Conservation (phyloP, 2,329 filamentous ascomycete genomes). For the Aschersonia sp. region DNA sequence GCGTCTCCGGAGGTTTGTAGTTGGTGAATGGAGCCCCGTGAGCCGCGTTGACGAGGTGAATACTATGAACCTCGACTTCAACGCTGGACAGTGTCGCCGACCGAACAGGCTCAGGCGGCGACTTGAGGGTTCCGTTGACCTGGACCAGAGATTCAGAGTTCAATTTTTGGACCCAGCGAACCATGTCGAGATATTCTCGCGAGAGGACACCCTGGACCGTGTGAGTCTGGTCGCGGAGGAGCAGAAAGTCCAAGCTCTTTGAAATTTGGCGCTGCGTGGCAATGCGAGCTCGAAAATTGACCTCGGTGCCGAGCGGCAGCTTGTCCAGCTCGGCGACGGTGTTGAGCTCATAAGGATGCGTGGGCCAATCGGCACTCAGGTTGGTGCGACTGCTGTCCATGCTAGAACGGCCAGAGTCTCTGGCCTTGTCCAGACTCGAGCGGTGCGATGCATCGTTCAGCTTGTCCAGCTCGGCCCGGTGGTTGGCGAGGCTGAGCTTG, state of each 20-base stretch:
- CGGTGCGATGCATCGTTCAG: slow-evolving; percentile 7
- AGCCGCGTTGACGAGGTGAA: slow-evolving; percentile 36
- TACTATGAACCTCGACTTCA: slow-evolving; percentile 53
- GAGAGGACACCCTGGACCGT: slow-evolving; percentile 73
- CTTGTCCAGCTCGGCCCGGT: slow-evolving; percentile 7
- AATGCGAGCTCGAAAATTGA: slow-evolving; percentile 26
- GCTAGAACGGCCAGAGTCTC: slow-evolving; percentile 10
- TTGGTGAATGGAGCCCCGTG: slow-evolving; percentile 35
- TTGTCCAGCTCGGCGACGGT: slow-evolving; percentile 21
- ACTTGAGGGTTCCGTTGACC: slow-evolving; percentile 58
- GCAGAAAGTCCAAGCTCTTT: slow-evolving; percentile 67
- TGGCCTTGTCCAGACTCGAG: slow-evolving; percentile 12
- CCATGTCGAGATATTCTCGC: slow-evolving; percentile 48
- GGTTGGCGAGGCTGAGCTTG: slow-evolving; percentile 10
- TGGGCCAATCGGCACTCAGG: slow-evolving; percentile 22
- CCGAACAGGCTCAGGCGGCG: slow-evolving; percentile 58
- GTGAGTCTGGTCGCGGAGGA: slow-evolving; percentile 70
- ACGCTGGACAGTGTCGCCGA: slow-evolving; percentile 62
- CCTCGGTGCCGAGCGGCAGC: slow-evolving; percentile 21
- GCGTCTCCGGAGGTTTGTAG: slow-evolving; percentile 48
- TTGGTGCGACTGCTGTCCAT: slow-evolving; percentile 22
- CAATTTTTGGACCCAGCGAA: slow-evolving; percentile 78
- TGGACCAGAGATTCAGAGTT: slow-evolving; percentile 66
- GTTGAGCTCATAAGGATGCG: slow-evolving; percentile 24
- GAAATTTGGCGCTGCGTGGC: slow-evolving; percentile 65